A percentile compares a stretch with the other conserved stretches of the same genome.
Conservation (phyloP, 129 eudicot genomes). For the Escallonia rubra region DNA sequence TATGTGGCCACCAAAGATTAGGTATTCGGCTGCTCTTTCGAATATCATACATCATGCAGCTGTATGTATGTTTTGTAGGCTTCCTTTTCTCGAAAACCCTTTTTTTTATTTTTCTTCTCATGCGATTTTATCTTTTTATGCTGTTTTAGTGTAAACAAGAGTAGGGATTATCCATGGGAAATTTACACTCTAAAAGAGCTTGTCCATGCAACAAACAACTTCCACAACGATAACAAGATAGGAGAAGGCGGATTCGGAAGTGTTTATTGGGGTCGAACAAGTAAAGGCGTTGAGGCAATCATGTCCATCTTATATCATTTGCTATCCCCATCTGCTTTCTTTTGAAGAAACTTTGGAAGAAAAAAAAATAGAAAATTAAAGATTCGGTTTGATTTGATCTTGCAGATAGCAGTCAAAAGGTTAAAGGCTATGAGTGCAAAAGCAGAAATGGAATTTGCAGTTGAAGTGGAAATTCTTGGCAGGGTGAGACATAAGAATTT, state of each 20-base stretch:
- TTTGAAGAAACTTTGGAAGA: no score
- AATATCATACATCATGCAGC: background rate
- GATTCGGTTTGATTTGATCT: background rate
- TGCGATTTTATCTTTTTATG: background rate
- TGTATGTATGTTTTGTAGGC: background rate
- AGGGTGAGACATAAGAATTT: constrained; percentile 74
- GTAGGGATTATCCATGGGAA: constrained; percentile 73
- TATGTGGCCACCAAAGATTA: no score
- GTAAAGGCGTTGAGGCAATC: constrained; percentile 71
- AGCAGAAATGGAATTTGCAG: constrained; percentile 86
- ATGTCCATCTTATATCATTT: background rate
- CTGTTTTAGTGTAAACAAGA: constrained; percentile 37
- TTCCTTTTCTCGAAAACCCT: background rate
- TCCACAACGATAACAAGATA: constrained; percentile 67
- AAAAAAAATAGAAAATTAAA: no score
- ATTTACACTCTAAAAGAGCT: constrained; percentile 75
- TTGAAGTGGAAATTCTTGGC: constrained; percentile 77
- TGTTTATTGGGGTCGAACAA: constrained; percentile 84
- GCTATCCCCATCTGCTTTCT: background rate
- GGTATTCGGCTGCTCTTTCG: background rate
- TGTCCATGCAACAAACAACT: constrained; percentile 67
- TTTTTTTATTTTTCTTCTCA: background rate
- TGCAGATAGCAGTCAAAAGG: constrained; percentile 77
- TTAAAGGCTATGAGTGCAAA: constrained; percentile 70
- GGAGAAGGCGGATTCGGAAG: constrained; percentile 95